phyloP scores from a whole-genome alignment of 352 stramenopile species.

The Pythium pyrilobum region DNA sequence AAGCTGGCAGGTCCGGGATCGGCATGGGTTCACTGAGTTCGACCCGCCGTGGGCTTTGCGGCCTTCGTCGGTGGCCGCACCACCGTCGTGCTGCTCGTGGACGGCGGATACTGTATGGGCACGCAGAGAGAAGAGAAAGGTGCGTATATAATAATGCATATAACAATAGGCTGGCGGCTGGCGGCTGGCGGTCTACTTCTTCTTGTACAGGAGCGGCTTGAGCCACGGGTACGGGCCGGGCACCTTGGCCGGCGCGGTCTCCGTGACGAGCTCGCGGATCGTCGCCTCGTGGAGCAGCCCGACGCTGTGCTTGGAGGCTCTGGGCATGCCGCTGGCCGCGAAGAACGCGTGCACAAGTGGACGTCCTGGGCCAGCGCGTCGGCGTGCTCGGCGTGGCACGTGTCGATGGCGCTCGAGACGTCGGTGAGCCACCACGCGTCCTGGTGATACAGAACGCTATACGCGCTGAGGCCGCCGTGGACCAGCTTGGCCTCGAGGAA shows the following conservation, averaged over 20 bases:
- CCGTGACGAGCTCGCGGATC: conserved; percentile 23
- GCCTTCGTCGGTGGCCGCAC: too few species aligned
- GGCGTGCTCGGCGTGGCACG: conserved; percentile 41
- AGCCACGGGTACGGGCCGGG: conserved; percentile 18
- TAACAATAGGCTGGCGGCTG: too few species aligned
- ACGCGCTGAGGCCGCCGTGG: conserved; percentile 39
- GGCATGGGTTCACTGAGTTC: too few species aligned
- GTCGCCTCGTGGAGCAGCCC: conserved; percentile 18
- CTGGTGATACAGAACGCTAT: conserved; percentile 71
- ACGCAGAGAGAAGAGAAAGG: too few species aligned
- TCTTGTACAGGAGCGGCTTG: conserved; percentile 25
- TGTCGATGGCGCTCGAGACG: conserved; percentile 76
- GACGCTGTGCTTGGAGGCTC: conserved; percentile 27
- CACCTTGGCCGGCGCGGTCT: conserved; percentile 7
- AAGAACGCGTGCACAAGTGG: conserved; percentile 71
- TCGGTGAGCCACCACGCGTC: conserved; percentile 78
- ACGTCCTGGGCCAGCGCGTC: conserved; percentile 64
- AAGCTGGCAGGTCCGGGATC: too few species aligned
- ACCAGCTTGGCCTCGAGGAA: conserved; percentile 58
- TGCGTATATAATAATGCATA: too few species aligned
- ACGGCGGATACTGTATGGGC: too few species aligned
- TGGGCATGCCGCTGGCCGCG: conserved; percentile 24
- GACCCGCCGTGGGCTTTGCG: too few species aligned
- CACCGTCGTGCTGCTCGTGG: too few species aligned
- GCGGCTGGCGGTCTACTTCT: conserved; percentile 14